These are phyloP conservation scores for Phytopythium vexans DNA, from an alignment of 352 stramenopile genomes.

Conservation along the genomic window DNA sequence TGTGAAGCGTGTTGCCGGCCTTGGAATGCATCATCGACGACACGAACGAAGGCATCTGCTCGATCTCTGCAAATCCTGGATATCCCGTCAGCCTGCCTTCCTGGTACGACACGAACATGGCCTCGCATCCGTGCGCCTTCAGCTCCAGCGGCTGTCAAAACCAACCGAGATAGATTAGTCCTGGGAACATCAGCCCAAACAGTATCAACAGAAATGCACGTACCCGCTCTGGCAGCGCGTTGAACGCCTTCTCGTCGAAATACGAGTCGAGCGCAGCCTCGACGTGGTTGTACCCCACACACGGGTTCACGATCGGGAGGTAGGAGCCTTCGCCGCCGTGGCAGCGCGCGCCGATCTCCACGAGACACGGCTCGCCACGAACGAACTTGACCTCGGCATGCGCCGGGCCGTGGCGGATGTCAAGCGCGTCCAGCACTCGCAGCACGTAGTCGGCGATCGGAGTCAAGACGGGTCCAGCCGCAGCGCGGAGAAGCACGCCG, in stretches of 20 bases:
- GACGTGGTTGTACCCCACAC: constrained; percentile 93
- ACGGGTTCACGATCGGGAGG: constrained; percentile 84
- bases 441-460: constrained; percentile 63
- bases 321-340: constrained; percentile 94
- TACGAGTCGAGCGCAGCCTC: constrained; percentile 88
- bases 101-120: constrained; percentile 90
- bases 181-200: neutral
- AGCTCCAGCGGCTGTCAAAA: constrained; percentile 44
- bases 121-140: constrained; percentile 85
- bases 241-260: constrained; percentile 66
- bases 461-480: constrained; percentile 40
- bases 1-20: constrained; percentile 41
- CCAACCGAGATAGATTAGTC: neutral
- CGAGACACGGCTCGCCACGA: constrained; percentile 83
- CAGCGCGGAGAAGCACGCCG: constrained; percentile 70
- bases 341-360: constrained; percentile 94
- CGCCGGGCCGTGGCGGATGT: constrained; percentile 76
- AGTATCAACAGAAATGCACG: neutral
- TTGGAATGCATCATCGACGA: constrained; percentile 73
- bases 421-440: constrained; percentile 75
- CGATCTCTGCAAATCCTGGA: constrained; percentile 84
- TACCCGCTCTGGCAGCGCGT: constrained; percentile 33
- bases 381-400: constrained; percentile 90
- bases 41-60: constrained; percentile 86
- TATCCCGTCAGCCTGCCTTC: constrained; percentile 80